Evolutionary conservation across 306 rosid genomes (phyloP).

Genomic region (Quercus alba): DNA sequence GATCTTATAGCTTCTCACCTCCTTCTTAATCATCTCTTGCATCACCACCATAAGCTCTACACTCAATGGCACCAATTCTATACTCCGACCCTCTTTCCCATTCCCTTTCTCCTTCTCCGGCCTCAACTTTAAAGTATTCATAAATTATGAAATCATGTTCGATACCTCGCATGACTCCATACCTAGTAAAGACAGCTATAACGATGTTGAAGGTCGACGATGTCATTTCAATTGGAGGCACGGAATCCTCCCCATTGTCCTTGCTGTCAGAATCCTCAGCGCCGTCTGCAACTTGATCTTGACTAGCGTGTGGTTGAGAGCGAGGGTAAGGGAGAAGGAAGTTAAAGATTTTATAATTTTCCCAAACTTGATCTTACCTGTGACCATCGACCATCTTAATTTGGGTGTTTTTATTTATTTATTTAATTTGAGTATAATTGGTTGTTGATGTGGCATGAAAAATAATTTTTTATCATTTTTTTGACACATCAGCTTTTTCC

Average conservation of each 20-base stretch:
- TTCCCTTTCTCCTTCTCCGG: neutral
- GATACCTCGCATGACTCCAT: conserved; percentile 50
- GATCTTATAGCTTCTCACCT: conserved; percentile 84
- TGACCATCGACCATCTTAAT: too few relatives aligned
- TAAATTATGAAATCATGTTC: conserved; percentile 12
- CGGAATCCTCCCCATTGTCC: neutral
- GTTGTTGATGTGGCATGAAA: too few relatives aligned
- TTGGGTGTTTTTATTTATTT: too few relatives aligned
- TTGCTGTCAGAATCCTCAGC: too few relatives aligned
- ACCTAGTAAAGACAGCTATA: conserved; percentile 75
- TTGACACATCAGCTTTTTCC: too few relatives aligned
- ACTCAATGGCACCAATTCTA: conserved; percentile 39
- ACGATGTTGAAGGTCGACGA: conserved; percentile 73
- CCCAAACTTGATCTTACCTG: too few relatives aligned
- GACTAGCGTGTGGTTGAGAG: too few relatives aligned
- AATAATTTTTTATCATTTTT: too few relatives aligned
- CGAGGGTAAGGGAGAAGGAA: too few relatives aligned
- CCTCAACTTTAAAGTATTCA: conserved; percentile 27
- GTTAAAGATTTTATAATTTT: too few relatives aligned
- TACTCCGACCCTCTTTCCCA: neutral
- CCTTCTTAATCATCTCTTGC: conserved; percentile 88
- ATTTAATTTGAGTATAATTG: too few relatives aligned
- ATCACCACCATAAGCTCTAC: conserved; percentile 66
- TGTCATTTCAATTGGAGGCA: conserved; percentile 61
- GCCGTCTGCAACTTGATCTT: too few relatives aligned